Conservation (phyloP, 2,329 filamentous ascomycete species). For the Calonectria hawksworthii region DNA sequence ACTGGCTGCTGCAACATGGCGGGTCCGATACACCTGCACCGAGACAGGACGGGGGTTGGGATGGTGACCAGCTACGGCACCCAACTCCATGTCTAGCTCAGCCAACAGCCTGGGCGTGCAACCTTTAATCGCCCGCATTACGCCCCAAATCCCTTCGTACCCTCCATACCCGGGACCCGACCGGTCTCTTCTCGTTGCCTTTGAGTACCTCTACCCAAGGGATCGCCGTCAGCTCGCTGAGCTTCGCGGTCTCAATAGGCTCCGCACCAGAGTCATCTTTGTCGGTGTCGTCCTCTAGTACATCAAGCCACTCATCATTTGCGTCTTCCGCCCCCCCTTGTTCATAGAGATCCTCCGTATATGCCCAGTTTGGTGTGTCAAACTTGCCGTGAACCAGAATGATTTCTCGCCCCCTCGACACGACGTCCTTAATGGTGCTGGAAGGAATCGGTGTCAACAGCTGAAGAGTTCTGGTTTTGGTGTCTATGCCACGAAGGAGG, state of each 20-base stretch:
- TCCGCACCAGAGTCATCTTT: slow-evolving; percentile 50
- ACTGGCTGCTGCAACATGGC: background rate
- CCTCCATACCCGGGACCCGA: slow-evolving; percentile 73
- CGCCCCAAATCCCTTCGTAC: slow-evolving; percentile 74
- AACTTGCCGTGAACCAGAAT: slow-evolving; percentile 78
- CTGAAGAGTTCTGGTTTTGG: slow-evolving; percentile 66
- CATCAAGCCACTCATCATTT: slow-evolving; percentile 46
- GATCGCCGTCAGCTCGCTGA: slow-evolving; percentile 48
- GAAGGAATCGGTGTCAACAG: slow-evolving; percentile 72
- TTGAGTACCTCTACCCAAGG: slow-evolving; percentile 73
- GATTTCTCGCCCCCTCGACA: slow-evolving; percentile 61
- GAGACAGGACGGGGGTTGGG: background rate
- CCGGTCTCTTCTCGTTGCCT: slow-evolving; percentile 67
- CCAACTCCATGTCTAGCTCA: background rate
- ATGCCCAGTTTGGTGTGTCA: slow-evolving; percentile 78
- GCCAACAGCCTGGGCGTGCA: background rate
- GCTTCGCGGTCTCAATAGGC: slow-evolving; percentile 41
- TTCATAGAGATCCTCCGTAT: slow-evolving; percentile 72
- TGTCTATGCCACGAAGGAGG: slow-evolving; percentile 79
- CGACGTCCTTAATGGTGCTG: slow-evolving; percentile 56
- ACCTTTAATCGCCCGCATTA: slow-evolving; percentile 44
- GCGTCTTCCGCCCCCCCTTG: slow-evolving; percentile 50
- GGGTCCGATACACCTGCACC: background rate
- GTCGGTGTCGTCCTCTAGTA: slow-evolving; percentile 52
- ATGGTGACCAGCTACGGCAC: background rate